Percentiles rank a stretch among this genome's conserved stretches.
These are phyloP conservation scores for Tricladium varicosporioides DNA, from an alignment of 2,329 filamentous ascomycete genomes.

Conservation along the genomic window DNA sequence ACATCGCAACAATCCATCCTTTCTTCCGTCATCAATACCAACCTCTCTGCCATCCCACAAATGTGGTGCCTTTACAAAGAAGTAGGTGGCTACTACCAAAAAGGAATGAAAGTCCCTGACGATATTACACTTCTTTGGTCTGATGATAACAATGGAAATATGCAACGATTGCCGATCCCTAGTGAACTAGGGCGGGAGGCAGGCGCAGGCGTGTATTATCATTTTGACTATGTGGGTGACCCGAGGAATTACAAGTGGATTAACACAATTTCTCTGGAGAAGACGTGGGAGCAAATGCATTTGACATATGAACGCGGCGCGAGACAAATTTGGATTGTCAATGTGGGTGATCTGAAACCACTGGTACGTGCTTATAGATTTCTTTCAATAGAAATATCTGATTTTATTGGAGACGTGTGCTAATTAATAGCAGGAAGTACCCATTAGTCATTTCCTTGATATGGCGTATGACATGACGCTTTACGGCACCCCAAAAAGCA, in stretches of 20 bases:
- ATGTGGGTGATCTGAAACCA: slow-evolving; percentile 62
- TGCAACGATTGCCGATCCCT: slow-evolving; percentile 56
- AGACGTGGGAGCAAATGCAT: slow-evolving; percentile 63
- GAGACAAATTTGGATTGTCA: slow-evolving; percentile 56
- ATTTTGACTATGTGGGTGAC: slow-evolving; percentile 50
- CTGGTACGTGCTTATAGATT: slow-evolving; percentile 38
- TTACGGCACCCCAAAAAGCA: slow-evolving; percentile 8
- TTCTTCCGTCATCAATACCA: slow-evolving; percentile 43
- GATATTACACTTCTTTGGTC: slow-evolving; percentile 67
- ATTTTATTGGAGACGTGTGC: no score
- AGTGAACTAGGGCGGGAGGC: slow-evolving; percentile 56
- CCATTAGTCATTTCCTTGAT: slow-evolving; percentile 13
- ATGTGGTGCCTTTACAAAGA: slow-evolving; percentile 74
- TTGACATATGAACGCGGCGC: slow-evolving; percentile 53
- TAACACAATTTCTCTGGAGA: slow-evolving; percentile 16
- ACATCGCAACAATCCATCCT: slow-evolving; percentile 57
- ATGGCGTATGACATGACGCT: slow-evolving; percentile 20
- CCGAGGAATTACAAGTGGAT: slow-evolving; percentile 44
- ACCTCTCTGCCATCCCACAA: slow-evolving; percentile 50
- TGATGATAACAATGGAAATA: slow-evolving; percentile 67
- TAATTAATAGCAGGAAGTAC: slow-evolving; percentile 11
- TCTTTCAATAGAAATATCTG: no score
- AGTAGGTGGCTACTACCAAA: slow-evolving; percentile 65
- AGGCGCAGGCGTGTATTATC: slow-evolving; percentile 64
- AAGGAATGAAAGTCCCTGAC: slow-evolving; percentile 61